Evolutionary conservation across 108 stramenopile genomes (phyloP), one percentile per base, ranked within the genome.

Genomic region (Conticribra weissflogii): DNA sequence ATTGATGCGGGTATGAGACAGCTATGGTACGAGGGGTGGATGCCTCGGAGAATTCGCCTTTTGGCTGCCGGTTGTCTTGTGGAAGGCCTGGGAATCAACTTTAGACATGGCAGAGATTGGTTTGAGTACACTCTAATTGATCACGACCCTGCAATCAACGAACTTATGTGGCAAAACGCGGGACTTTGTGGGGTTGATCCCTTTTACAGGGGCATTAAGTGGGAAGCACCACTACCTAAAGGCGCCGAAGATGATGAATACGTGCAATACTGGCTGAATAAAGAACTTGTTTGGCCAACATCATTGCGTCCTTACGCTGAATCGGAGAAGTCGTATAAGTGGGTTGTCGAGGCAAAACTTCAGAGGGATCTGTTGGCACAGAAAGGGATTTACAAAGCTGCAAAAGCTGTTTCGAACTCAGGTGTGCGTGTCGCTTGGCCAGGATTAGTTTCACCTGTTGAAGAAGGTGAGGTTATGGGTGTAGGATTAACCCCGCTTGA

Each of bases 81-180:
- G 36, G 84, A 85, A 47, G 78, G 78, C 21, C 41, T 82, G 47
- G 74, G 74, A 33, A 22, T 82, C 24, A 53, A 74, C 52, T 85
- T 81, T 81, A 31, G 69, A 51, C 15, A 48, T 22, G 84, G 84
- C 1, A 54, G 55, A 50, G 67, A 71, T 19, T 75, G 74, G 64
- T 85, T 85, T 54, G 54, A 68, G 19, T 50, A 80, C 18, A 71
- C 59, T 18, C 65, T 85, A 4, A 63, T 85, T 15, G 84, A 85
- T 66, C 62, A 54, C 19, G 84, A 85, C 60, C 52, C 56, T 7
- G 74, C 69, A 19, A 85, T 85, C 19, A 85, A 85, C 68, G 67
- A 56, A 21, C 27, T 59, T 28, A 85, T 85, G 84, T 85, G 84
- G 84, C 78, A 80, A 61, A 85, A 85, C 68, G 81, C 74, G 2